Percentiles rank a stretch among this genome's conserved stretches.
Evolutionary conservation across 192 early-diverging fungal genomes (phyloP).

Genomic region (Ramicandelaber brevisporus): DNA sequence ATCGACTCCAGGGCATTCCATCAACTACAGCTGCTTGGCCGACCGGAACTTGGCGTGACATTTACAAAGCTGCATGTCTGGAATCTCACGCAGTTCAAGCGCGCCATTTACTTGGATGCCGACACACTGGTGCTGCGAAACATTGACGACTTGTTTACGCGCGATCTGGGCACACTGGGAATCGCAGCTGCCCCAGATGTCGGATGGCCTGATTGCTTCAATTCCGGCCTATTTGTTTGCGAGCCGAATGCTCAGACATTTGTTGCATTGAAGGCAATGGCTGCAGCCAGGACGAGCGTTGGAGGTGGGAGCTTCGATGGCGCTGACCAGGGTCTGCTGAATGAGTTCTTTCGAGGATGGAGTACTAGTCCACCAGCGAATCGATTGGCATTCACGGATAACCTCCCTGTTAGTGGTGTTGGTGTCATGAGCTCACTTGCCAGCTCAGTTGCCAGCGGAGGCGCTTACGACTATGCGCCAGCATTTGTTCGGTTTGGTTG

Average conservation of each 20-base stretch:
- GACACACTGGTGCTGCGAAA: slow-evolving; percentile 66
- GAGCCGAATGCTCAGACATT: background rate
- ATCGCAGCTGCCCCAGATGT: slow-evolving; percentile 79
- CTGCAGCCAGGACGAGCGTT: too few species aligned
- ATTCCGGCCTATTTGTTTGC: slow-evolving; percentile 49
- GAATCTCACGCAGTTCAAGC: slow-evolving; percentile 37
- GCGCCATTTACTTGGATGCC: slow-evolving; percentile 64
- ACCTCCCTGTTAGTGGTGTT: slow-evolving; percentile 21
- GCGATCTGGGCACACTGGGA: slow-evolving; percentile 17
- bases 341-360: slow-evolving; percentile 68
- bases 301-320: slow-evolving; percentile 17
- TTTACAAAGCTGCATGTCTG: slow-evolving; percentile 80
- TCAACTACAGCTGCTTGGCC: slow-evolving; percentile 36
- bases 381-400: slow-evolving; percentile 74
- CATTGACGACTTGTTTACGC: slow-evolving; percentile 59
- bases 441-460: slow-evolving; percentile 4
- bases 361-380: slow-evolving; percentile 19
- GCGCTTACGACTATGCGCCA: slow-evolving; percentile 32
- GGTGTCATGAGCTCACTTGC: slow-evolving; percentile 1
- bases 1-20: slow-evolving; percentile 26
- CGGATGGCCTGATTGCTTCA: slow-evolving; percentile 95
- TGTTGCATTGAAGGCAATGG: slow-evolving; percentile 10
- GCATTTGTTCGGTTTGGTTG: slow-evolving; percentile 49
- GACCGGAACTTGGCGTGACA: slow-evolving; percentile 72
- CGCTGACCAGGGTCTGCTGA: slow-evolving; percentile 84